phyloP scores from a whole-genome alignment of 2,329 filamentous ascomycete species.

The Aspergillus transmontanensis region DNA sequence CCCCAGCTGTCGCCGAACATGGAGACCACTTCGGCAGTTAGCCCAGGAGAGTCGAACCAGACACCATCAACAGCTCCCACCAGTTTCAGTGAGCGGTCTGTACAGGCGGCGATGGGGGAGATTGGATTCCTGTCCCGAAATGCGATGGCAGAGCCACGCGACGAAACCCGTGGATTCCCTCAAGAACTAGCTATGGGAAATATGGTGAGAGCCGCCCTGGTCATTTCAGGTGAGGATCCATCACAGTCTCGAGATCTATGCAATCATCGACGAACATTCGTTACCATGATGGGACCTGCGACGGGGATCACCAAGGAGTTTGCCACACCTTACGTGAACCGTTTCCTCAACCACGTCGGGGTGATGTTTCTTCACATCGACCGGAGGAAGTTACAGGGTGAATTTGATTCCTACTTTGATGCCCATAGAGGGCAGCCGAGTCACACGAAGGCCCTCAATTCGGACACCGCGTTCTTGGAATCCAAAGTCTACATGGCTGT shows the following conservation, averaged over 20 bases:
- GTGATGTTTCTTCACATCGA: neutral
- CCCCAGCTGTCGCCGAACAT: neutral
- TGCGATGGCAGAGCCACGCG: slow-evolving; percentile 35
- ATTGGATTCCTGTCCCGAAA: slow-evolving; percentile 34
- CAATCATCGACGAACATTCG: neutral
- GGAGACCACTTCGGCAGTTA: neutral
- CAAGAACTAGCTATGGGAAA: slow-evolving; percentile 23
- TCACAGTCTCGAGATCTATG: neutral
- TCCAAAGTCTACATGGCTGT: neutral
- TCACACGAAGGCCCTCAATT: neutral
- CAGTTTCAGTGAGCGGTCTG: neutral
- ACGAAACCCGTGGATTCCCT: slow-evolving; percentile 21
- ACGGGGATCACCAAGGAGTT: neutral
- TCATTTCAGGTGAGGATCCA: neutral
- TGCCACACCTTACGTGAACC: neutral
- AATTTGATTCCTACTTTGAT: neutral
- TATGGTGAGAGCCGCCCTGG: slow-evolving; percentile 20
- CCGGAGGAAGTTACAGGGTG: neutral
- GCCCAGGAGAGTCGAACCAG: neutral
- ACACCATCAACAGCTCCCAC: neutral
- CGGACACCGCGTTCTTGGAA: neutral
- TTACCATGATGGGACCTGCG: neutral
- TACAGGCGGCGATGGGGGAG: neutral
- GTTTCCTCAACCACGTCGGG: neutral
- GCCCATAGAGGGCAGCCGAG: neutral